A percentile compares a stretch with the other conserved stretches of the same genome.
Evolutionary conservation across 176 grass and related monocot genomes (phyloP).

Genomic region (Thalia dealbata): DNA sequence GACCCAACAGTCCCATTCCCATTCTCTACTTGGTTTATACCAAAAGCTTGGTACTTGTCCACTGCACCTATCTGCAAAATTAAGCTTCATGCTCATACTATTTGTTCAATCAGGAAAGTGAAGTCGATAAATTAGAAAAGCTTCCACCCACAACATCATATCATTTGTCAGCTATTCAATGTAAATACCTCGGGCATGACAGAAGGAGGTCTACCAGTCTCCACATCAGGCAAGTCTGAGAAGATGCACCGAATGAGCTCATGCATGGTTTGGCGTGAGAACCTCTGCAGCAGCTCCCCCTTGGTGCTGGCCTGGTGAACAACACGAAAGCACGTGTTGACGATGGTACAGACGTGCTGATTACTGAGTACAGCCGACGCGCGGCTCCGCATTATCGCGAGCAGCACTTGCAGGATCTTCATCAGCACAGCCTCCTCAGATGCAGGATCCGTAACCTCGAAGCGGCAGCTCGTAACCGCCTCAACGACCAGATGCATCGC

Average conservation of each 20-base stretch:
- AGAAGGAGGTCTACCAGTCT: conserved; percentile 14
- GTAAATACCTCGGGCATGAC: conserved; percentile 54
- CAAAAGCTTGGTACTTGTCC: conserved; percentile 63
- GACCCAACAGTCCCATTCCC: conserved; percentile 41
- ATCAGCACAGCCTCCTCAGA: conserved; percentile 80
- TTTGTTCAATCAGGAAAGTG: background rate
- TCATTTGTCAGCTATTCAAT: background rate
- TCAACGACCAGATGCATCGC: conserved; percentile 72
- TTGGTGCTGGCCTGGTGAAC: conserved; percentile 65
- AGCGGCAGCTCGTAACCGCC: conserved; percentile 62
- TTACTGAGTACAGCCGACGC: conserved; percentile 45
- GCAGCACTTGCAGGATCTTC: conserved; percentile 66
- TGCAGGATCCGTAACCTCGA: conserved; percentile 55
- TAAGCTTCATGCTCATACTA: background rate
- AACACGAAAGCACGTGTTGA: conserved; percentile 88
- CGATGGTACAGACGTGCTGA: conserved; percentile 86
- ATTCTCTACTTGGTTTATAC: conserved; percentile 68
- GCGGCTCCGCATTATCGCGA: conserved; percentile 56
- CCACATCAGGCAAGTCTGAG: conserved; percentile 36
- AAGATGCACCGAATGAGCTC: conserved; percentile 64
- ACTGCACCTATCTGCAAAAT: conserved; percentile 50
- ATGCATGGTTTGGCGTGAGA: conserved; percentile 70
- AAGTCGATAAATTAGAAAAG: background rate
- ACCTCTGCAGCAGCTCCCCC: conserved; percentile 76
- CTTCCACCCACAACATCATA: background rate